phyloP scores from a whole-genome alignment of 371 early-diverging fungal genomes.

The Apophysomyces trapeziformis region DNA sequence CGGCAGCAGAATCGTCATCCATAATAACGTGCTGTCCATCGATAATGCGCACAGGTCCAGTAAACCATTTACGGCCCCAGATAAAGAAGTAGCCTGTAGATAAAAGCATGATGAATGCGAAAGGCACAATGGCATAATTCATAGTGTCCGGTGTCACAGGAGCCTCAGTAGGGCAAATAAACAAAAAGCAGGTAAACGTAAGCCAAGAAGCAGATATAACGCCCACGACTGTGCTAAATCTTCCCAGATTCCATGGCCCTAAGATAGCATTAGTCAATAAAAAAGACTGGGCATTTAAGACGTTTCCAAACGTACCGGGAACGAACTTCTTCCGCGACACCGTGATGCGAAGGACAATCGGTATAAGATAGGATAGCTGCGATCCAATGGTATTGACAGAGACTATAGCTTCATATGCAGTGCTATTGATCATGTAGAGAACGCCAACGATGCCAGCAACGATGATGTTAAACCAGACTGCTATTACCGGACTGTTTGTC shows the following conservation, averaged over 20 bases:
- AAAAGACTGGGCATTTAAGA: neutral
- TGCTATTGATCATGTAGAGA: constrained; percentile 48
- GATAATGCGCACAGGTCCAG: constrained; percentile 42
- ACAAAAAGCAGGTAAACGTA: constrained; percentile 47
- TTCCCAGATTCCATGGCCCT: constrained; percentile 49
- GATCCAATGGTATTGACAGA: constrained; percentile 77
- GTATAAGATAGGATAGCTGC: constrained; percentile 73
- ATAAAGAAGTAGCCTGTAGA: constrained; percentile 48
- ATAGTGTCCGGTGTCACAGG: constrained; percentile 45
- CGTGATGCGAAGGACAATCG: constrained; percentile 62
- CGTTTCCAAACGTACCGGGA: constrained; percentile 31
- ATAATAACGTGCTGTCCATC: constrained; percentile 50
- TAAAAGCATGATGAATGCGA: constrained; percentile 51
- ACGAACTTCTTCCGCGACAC: constrained; percentile 58
- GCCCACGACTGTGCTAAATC: constrained; percentile 41
- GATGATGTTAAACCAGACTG: constrained; percentile 52
- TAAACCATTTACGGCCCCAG: constrained; percentile 56
- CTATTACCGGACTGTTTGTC: constrained; percentile 48
- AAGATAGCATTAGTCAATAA: constrained; percentile 16
- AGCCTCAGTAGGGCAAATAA: constrained; percentile 48
- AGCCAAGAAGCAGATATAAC: constrained; percentile 45
- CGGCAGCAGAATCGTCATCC: constrained; percentile 31
- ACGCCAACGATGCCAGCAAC: constrained; percentile 49
- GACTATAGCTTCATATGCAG: constrained; percentile 69
- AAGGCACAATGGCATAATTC: constrained; percentile 59